Evolutionary conservation across 768 basidiomycete genomes (phyloP), one percentile per base, ranked within the genome.

Genomic region (Polyporus arcularius): DNA sequence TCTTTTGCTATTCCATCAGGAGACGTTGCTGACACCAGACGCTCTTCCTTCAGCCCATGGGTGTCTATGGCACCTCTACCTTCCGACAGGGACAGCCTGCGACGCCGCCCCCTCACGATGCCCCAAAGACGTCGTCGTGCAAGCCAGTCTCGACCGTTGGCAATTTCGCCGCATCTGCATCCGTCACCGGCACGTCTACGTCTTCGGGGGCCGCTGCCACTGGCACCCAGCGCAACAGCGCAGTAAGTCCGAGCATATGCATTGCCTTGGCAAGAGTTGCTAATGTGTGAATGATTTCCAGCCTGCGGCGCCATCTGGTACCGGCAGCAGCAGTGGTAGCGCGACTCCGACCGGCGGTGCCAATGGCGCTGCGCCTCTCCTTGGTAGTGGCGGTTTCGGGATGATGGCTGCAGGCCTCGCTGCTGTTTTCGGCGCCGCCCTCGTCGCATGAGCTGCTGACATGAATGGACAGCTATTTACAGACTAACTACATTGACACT

Each of bases 41-140:
- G 7, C 35, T 35, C 35, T 35, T 32, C 10, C 55, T 45, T 49
- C 55, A 84, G 82, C 83, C 85, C 4, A 85, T 86, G 84, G 87
- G 86, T 39, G 80, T 89, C 21, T 87, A 88, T 66, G 85, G 84
- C 38, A 71, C 75, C 15, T 89, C 86, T 14, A 88, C 87, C 0
- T 89, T 84, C 76, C 72, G 79, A 68, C 90, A 92, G 76, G 86
- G 86, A 41, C 72, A 85, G 31, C 77, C 81, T 0, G 70, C 61
- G 0, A 88, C 84, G 3, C 86, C 88, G 14, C 42, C 78, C 11
- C 76, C 85, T 2, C 85, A 87, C 65, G 80, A 85, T 4, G 75
- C 74, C 1, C 87, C 85, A 0, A 66, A 82, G 6, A 85, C 86
- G 2, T 88, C 85, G n/a, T 73, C 78, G n/a, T 95, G 94, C 77